Base-by-base conservation (phyloP, 805 yeast species). In the Maudiozyma barnettii region DNA sequence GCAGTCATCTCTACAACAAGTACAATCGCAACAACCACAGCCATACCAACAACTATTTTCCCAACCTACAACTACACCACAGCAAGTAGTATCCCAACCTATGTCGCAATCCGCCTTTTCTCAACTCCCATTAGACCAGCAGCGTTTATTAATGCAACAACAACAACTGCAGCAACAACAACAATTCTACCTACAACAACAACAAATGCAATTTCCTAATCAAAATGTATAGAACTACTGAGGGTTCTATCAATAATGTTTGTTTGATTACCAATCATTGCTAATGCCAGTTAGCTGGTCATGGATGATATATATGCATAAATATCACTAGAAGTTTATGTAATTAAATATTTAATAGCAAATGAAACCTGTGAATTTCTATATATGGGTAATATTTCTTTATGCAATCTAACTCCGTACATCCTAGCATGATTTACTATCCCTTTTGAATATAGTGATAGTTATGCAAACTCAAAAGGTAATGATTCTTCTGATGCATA, bases 401-500 rank as follows among this genome's bases (percentile, higher is more conserved):
- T 26, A 12, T 26, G 30, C 10, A 26, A 4, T 12, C 30, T 26
- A 6, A 26, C 10, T 26, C 10, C 10, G 10, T 26, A 26, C 10
- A 26, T 26, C 30, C 8, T 26, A 26, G 8, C 10, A 26, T 12
- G 30, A 6, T 26, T 26, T 26, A 26, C 30, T 9, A 26, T 26
- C 30, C 30, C 8, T 26, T 26, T 6, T 4, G 36, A 14, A 5
- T 37, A 5, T 37, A 8, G 14, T 19, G 6, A 18, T 8, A 20
- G 7, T 23, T 22, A 39, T 39, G 56, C 65, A 49, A 64, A 64
- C 48, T 65, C 66, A 50, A 59, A 46, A 22, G 54, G 51, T n/a
- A 51, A 36, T 14, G 54, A 51, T 19, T 45, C 54, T 12, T 39
- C 21, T 12, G 50, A 46, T 20, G 20, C 26, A 20, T 23, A 35